Evolutionary conservation across 352 stramenopile genomes (phyloP), one percentile per base, ranked within the genome.

Genomic region (Thraustochytrium striatum): DNA sequence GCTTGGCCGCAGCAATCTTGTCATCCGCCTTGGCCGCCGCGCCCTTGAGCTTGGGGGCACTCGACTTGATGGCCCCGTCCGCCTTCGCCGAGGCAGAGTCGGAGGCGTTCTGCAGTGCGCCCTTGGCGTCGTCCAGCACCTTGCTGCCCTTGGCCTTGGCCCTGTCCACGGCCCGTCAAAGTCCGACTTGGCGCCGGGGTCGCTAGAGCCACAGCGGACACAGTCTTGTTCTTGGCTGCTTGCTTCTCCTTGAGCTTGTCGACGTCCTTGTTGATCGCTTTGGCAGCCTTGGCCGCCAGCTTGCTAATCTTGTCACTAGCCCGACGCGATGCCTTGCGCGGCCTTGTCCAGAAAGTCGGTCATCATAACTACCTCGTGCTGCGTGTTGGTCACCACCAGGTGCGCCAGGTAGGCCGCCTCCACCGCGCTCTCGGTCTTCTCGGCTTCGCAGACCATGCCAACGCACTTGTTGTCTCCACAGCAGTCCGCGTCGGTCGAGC

Each of bases 201-300:
- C 0, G 30, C 11, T 21, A 55, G 44, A 21, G 44, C 13, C 21
- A 13, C 44, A 21, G 44, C n/a, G n/a, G 52, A 59, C 19, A 21
- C 36, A 13, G 25, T 30, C 9, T 72, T 38, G 44, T n/a, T 21
- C 62, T 72, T 72, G n/a, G 41, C 11, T 30, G 41, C 65, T 43
- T 75, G 21, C 35, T 75, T 28, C 25, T 79, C 33, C 33, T 69
- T 72, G 35, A 79, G 38, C 57, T 79, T 79, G n/a, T 79, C 57
- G 16, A 79, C 19, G 57, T 8, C 70, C 61, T 79, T 72, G 52
- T 68, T 57, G 32, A 57, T 13, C 32, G 43, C 36, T 8, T 79
- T 38, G 32, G 52, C 53, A 5, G 38, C 70, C 70, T 79, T 79
- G 33, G 19, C 57, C 33, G 35, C 57, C 11, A 35, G 28, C 25